Conservation (phyloP, 2,329 filamentous ascomycete species). For the Bipolaris cookei region DNA sequence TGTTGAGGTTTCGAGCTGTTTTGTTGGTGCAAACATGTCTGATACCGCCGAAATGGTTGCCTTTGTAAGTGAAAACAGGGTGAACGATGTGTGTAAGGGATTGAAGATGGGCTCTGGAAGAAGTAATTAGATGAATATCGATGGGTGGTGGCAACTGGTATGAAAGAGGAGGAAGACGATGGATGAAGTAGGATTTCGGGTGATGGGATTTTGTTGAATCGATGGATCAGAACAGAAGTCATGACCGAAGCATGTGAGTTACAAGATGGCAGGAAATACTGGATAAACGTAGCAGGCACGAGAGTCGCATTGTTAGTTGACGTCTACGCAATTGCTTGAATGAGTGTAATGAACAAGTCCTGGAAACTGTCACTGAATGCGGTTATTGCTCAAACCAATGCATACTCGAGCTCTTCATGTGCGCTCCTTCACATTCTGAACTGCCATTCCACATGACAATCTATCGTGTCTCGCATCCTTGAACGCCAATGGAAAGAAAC, state of each 20-base stretch:
- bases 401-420: neutral
- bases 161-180: constrained; percentile 2
- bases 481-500: neutral
- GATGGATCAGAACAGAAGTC: neutral
- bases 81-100: constrained; percentile 4
- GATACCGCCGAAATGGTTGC: neutral
- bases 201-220: neutral
- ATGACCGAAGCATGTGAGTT: neutral
- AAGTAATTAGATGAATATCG: neutral
- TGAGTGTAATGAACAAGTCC: neutral
- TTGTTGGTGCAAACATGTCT: neutral
- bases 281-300: neutral
- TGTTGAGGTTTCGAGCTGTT: neutral
- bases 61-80: neutral
- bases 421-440: neutral
- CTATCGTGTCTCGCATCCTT: neutral
- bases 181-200: constrained; percentile 1
- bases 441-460: too few relatives aligned
- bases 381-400: neutral
- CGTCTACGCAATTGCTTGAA: neutral
- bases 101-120: neutral
- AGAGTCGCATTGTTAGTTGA: neutral
- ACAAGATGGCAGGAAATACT: neutral
- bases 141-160: neutral
- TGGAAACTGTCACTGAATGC: neutral